Conservation (phyloP, 148 eudicot genomes). For the Hydrangea macrophylla region DNA sequence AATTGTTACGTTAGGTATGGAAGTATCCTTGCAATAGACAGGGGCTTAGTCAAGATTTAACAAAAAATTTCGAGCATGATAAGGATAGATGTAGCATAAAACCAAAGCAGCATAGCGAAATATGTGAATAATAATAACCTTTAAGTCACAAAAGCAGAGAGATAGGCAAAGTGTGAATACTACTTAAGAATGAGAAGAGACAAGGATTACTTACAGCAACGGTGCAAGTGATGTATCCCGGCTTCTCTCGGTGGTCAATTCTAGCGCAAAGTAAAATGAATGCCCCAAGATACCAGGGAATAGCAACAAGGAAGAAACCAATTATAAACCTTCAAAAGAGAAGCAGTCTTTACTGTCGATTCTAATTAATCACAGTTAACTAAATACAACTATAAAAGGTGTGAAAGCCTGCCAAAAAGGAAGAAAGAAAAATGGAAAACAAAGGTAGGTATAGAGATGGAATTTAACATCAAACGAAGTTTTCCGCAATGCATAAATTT, state of each 20-base stretch:
- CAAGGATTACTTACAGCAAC: slow-evolving; percentile 56
- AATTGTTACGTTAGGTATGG: too few relatives aligned
- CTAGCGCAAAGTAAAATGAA: slow-evolving; percentile 58
- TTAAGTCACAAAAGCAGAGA: neutral
- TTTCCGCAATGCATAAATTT: neutral
- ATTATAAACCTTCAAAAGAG: slow-evolving; percentile 73
- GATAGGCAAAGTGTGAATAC: too few relatives aligned
- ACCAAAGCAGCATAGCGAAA: too few relatives aligned
- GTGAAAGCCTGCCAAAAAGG: neutral
- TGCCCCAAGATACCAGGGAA: slow-evolving; percentile 89
- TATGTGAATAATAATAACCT: too few relatives aligned
- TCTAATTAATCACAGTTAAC: neutral
- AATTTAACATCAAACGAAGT: slow-evolving; percentile 1
- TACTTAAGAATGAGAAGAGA: slow-evolving; percentile 6
- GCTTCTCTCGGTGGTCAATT: slow-evolving; percentile 76
- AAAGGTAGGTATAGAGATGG: neutral
- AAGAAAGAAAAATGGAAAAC: too few relatives aligned
- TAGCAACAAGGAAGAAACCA: slow-evolving; percentile 84
- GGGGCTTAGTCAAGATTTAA: too few relatives aligned
- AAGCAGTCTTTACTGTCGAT: slow-evolving; percentile 8
- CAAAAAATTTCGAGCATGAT: too few relatives aligned
- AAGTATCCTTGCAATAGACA: too few relatives aligned
- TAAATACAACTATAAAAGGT: neutral
- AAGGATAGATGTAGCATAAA: too few relatives aligned
- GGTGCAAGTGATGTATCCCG: slow-evolving; percentile 78